Evolutionary conservation across 306 rosid species (phyloP).

Genomic region (Medicago ruthenica): DNA sequence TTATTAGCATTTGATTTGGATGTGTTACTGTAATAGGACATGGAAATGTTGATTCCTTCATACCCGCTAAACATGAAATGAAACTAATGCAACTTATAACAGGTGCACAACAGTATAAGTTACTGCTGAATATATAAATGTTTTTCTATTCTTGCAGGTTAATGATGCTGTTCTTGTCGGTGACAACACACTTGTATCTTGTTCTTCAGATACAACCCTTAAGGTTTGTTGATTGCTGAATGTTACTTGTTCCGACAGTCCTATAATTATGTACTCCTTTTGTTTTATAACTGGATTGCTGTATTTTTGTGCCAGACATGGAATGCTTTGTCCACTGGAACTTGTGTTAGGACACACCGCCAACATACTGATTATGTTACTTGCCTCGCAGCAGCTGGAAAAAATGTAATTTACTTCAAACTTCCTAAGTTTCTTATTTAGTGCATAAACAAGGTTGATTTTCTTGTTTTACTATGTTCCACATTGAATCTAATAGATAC

Average conservation of each 20-base stretch:
- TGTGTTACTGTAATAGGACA: slow-evolving; percentile 5
- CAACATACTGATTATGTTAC: slow-evolving; percentile 96
- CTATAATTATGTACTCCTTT: slow-evolving; percentile 32
- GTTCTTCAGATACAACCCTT: slow-evolving; percentile 95
- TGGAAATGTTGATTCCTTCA: slow-evolving; percentile 24
- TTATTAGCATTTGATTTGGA: slow-evolving; percentile 31
- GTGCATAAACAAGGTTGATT: slow-evolving; percentile 43
- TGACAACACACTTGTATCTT: slow-evolving; percentile 86
- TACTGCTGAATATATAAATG: slow-evolving; percentile 28
- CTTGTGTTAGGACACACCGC: slow-evolving; percentile 80
- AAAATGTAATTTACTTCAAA: slow-evolving; percentile 84
- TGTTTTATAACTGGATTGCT: slow-evolving; percentile 10
- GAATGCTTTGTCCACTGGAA: slow-evolving; percentile 79
- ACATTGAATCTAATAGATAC: slow-evolving; percentile 38
- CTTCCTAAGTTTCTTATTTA: slow-evolving; percentile 39
- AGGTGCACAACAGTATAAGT: slow-evolving; percentile 8
- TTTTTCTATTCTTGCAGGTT: slow-evolving; percentile 69
- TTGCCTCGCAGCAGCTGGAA: slow-evolving; percentile 87
- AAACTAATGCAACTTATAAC: background rate
- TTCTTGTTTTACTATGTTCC: slow-evolving; percentile 29
- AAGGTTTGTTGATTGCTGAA: slow-evolving; percentile 65
- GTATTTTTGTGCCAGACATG: slow-evolving; percentile 65
- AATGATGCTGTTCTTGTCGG: slow-evolving; percentile 95
- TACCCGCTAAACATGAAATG: slow-evolving; percentile 30
- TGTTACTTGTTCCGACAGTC: slow-evolving; percentile 19